phyloP scores from a whole-genome alignment of 257 asterid genomes.

The Lavandula angustifolia region DNA sequence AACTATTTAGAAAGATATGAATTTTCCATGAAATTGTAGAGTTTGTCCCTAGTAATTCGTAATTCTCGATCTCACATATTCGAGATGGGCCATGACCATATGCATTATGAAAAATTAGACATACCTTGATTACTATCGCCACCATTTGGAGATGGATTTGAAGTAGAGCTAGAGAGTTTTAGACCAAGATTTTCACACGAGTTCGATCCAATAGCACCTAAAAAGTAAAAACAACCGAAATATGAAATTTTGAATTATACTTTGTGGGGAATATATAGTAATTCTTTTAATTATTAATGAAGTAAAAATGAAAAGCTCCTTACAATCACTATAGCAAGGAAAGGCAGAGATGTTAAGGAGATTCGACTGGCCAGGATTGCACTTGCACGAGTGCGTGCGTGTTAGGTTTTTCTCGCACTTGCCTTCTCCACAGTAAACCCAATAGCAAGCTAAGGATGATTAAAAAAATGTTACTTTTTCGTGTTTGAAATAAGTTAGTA shows the following conservation, averaged over 20 bases:
- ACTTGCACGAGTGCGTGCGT: slow-evolving; percentile 55
- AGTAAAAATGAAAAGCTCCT: slow-evolving; percentile 10
- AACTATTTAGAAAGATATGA: no score
- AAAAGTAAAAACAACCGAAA: background rate
- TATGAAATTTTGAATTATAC: no score
- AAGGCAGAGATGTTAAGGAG: slow-evolving; percentile 55
- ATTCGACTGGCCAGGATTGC: slow-evolving; percentile 59
- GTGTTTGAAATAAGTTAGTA: background rate
- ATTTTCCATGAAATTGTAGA: no score
- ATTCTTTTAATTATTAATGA: no score
- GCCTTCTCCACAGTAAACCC: slow-evolving; percentile 82
- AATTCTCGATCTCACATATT: no score
- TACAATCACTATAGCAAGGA: slow-evolving; percentile 78
- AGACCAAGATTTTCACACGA: slow-evolving; percentile 62
- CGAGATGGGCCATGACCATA: no score
- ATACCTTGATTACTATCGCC: slow-evolving; percentile 37
- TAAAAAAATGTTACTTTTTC: no score
- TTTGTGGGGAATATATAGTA: no score
- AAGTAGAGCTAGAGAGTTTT: slow-evolving; percentile 39
- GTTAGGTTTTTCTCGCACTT: slow-evolving; percentile 51
- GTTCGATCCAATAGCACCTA: slow-evolving; percentile 71
- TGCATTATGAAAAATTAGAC: no score
- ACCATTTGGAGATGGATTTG: slow-evolving; percentile 39
- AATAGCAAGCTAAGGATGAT: slow-evolving; percentile 54
- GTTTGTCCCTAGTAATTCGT: no score